Evolutionary conservation across 1,284 basidiomycete genomes (phyloP), one percentile per base, ranked within the genome.

Genomic region (Amylostereum areolatum): DNA sequence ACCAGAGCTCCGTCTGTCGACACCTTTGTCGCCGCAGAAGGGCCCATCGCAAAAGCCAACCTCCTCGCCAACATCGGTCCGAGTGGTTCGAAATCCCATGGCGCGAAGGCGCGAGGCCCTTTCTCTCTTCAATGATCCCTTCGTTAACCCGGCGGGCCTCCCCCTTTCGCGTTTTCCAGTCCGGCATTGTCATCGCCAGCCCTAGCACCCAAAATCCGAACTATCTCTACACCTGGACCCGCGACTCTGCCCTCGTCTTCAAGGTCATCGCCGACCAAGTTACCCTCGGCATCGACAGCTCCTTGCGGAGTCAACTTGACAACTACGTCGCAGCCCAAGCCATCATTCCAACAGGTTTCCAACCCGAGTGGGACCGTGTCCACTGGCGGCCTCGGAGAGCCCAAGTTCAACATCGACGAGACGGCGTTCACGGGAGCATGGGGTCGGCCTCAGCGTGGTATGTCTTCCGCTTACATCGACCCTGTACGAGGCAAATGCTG

Each of bases 51-150:
- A 5, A 75, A 78, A 56, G 73, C 75, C 0, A 77, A 71, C 7
- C 45, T 83, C 6, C 69, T 85, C 25, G 82, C 81, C 27, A 87
- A 85, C 64, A 83, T 87, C 52, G 84, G 85, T 2, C 66, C 81
- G 0, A 54, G 57, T 42, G 83, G 83, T 2, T 63, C 73, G 37
- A 73, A 75, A 61, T 71, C 76, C 3, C 64, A 69, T 6, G 83
- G 81, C 37, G 83, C 83, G 12, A 58, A 61, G 52, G 66, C 61
- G 33, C n/a, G 37, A 45, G 58, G 54, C 30, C 1, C 18, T 18
- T 18, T 18, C 18, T 18, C 18, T 18, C 18, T 18, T 18, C 1
- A 1, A 18, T 18, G 18, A 18, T n/a, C 18, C 18, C 18, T 18
- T 18, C 18, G 18, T 18, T 18, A 18, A 18, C 18, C 18, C 18